Base-by-base conservation (phyloP, 768 basidiomycete genomes). In the Lentinula aciculospora region DNA sequence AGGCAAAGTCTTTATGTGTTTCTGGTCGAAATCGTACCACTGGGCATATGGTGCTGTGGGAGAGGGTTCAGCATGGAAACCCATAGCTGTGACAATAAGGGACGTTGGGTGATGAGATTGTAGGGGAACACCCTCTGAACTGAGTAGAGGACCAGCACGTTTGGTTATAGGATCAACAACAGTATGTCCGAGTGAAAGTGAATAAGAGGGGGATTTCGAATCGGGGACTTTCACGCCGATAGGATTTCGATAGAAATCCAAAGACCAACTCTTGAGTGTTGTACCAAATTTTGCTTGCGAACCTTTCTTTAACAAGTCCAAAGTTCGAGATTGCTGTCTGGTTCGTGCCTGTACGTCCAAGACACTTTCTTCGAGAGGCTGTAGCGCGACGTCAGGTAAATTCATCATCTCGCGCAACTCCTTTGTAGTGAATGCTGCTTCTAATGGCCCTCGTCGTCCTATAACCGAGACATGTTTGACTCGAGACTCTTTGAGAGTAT, bases 401-500 rank as follows among this genome's bases (percentile, higher is more conserved):
- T 73, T 77, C 9, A 82, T 81, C 76, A 98, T 81, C 72, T 98
- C 96, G 23, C 96, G 77, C 3, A 97, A 78, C 70, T 99, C 96
- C 69, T 98, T 98, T 32, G 88, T 85, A 3, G 94, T 94, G 66
- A 94, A 96, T 0, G 92, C 87, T 1, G 90, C 93, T 67, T 98
- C 88, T 6, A 87, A 79, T 0, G 93, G 93, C 0, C 96, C 95
- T 12, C 96, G 81, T 47, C 96, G 78, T 1, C 84, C 95, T 25
- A 97, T 76, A 48, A 95, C 90, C 13, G 86, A 85, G 40, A 99
- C 86, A 58, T 89, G 88, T 64, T 79, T 75, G 31, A 98, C 82
- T 13, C 73, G 61, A 8, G 87, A 90, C 6, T 73, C 71, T 0
- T 72, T 68, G 10, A 98, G 79, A 10, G 86, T 79, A 1, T 83